Conservation (phyloP, 140 eudicot species). For the Cichorium intybus region DNA sequence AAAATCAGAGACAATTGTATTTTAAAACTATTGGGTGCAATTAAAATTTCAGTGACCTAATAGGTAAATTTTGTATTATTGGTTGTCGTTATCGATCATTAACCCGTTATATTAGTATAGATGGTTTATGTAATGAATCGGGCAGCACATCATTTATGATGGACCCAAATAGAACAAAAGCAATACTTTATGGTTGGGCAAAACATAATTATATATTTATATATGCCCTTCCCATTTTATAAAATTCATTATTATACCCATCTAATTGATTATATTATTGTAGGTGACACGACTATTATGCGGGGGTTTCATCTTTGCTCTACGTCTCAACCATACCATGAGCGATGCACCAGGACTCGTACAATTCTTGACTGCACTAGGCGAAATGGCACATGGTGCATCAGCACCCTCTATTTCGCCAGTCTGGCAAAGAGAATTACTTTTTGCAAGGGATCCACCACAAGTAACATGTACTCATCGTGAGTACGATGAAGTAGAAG, state of each 20-base stretch:
- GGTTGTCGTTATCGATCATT: no score
- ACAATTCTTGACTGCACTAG: conserved; percentile 42
- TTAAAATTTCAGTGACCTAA: no score
- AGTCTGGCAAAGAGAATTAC: conserved; percentile 56
- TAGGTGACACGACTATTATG: conserved; percentile 66
- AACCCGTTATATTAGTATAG: neutral
- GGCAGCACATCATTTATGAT: neutral
- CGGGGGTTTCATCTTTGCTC: conserved; percentile 62
- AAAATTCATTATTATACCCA: neutral
- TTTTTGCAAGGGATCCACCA: conserved; percentile 51
- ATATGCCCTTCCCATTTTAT: no score
- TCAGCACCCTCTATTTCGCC: conserved; percentile 39
- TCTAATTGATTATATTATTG: no score
- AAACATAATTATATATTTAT: neutral
- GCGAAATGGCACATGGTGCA: conserved; percentile 55
- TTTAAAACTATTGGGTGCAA: no score
- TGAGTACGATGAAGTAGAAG: conserved; percentile 42
- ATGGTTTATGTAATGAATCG: neutral
- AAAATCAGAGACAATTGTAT: no score
- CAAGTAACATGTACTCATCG: conserved; percentile 39
- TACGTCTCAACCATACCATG: conserved; percentile 52
- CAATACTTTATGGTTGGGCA: no score
- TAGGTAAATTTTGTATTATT: no score
- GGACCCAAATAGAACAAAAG: neutral
- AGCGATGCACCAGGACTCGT: conserved; percentile 44